These are phyloP conservation scores for Acephala macrosclerotiorum DNA, from an alignment of 2,329 filamentous ascomycete species.

Conservation along the genomic window DNA sequence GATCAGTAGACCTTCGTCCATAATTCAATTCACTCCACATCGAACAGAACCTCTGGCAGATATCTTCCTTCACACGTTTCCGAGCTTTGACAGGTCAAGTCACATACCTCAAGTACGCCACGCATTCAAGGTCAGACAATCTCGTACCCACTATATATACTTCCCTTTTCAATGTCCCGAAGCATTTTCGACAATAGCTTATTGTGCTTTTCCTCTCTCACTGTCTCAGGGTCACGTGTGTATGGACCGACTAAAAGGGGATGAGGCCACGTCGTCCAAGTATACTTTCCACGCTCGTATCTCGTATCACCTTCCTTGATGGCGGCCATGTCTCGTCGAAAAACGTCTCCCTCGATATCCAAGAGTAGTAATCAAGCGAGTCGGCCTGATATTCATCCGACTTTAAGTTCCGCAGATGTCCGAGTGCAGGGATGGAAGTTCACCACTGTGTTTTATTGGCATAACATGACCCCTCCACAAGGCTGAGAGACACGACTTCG, in stretches of 20 bases:
- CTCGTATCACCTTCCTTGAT: background rate
- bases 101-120: too few species aligned
- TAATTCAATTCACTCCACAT: too few species aligned
- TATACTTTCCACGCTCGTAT: conserved; percentile 16
- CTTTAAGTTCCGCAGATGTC: conserved; percentile 16
- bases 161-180: background rate
- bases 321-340: conserved; percentile 23
- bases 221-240: background rate
- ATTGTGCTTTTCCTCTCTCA: background rate
- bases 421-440: conserved; percentile 9
- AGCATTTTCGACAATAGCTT: background rate
- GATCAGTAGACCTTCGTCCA: too few species aligned
- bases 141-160: background rate
- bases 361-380: background rate
- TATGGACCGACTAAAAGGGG: background rate
- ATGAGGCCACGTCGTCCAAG: conserved; percentile 22
- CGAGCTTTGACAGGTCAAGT: too few species aligned
- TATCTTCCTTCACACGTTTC: too few species aligned
- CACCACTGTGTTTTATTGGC: conserved; percentile 23
- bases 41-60: too few species aligned
- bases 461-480: conserved; percentile 22
- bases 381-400: conserved; percentile 34
- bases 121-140: too few species aligned
- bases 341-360: conserved; percentile 20
- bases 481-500: conserved; percentile 27